Conservation (phyloP, 2,329 filamentous ascomycete genomes). For the Exophiala aquamarina region DNA sequence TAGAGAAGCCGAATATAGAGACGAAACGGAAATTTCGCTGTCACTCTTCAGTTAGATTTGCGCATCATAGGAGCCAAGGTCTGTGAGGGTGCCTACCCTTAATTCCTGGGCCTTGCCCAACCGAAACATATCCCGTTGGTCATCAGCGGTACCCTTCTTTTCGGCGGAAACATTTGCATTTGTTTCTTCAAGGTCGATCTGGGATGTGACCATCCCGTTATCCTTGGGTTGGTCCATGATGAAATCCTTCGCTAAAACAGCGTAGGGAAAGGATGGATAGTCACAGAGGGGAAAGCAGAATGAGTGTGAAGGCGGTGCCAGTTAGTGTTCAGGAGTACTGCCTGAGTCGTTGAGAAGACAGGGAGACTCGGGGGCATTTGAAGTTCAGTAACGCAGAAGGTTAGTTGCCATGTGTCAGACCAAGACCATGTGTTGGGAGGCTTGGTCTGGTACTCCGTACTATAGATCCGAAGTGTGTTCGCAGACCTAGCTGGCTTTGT, state of each 20-base stretch:
- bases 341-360: too few relatives aligned
- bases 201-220: constrained; percentile 19
- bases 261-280: background rate
- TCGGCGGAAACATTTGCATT: constrained; percentile 25
- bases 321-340: too few relatives aligned
- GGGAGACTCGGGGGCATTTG: too few relatives aligned
- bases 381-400: too few relatives aligned
- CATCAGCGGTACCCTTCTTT: constrained; percentile 32
- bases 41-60: background rate
- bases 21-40: constrained; percentile 43
- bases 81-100: constrained; percentile 25
- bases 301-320: background rate
- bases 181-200: constrained; percentile 18
- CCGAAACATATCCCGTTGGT: constrained; percentile 36
- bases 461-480: too few relatives aligned
- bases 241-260: constrained; percentile 17
- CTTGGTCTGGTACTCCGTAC: too few relatives aligned
- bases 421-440: too few relatives aligned
- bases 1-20: constrained; percentile 42
- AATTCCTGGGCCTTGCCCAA: constrained; percentile 36
- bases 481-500: too few relatives aligned
- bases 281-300: background rate
- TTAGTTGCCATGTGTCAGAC: too few relatives aligned
- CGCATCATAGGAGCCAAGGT: background rate
- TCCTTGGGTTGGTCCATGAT: constrained; percentile 19